Conservation (phyloP, 208 protist species). For the Leishmania amazonensis region DNA sequence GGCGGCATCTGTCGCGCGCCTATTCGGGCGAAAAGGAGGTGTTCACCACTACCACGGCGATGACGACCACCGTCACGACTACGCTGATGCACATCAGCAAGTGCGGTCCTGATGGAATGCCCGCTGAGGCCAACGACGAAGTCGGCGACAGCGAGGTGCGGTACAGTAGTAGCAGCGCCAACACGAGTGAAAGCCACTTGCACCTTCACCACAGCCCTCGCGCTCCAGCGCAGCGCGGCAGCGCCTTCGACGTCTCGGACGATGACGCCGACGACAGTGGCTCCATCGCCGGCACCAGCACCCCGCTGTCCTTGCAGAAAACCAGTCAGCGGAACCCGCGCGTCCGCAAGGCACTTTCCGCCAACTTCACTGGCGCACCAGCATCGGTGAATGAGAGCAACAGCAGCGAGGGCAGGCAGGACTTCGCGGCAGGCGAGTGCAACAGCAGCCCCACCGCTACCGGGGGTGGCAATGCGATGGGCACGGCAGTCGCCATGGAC, state of each 20-base stretch:
- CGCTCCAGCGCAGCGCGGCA: neutral
- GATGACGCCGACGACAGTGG: conserved; percentile 8
- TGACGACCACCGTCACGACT: neutral
- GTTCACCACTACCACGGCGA: neutral
- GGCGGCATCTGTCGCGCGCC: neutral
- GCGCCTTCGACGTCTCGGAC: conserved; percentile 17
- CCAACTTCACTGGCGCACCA: neutral
- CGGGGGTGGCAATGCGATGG: neutral
- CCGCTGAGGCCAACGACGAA: neutral
- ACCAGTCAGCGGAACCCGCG: neutral
- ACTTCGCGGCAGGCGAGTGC: conserved; percentile 1
- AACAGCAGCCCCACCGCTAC: conserved; percentile 2
- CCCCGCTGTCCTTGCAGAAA: neutral
- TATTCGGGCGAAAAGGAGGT: conserved; percentile 9
- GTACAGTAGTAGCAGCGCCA: neutral
- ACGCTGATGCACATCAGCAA: neutral
- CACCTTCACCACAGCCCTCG: conserved; percentile 6
- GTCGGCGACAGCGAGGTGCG: neutral
- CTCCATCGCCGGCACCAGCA: neutral
- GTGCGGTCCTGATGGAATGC: neutral
- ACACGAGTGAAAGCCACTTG: neutral
- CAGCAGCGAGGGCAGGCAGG: neutral
- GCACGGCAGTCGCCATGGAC: conserved; percentile 5
- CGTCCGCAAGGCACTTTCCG: neutral
- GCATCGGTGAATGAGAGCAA: neutral